Evolutionary conservation across 441 rosid genomes (phyloP).

Genomic region (Aquilaria agallochum): DNA sequence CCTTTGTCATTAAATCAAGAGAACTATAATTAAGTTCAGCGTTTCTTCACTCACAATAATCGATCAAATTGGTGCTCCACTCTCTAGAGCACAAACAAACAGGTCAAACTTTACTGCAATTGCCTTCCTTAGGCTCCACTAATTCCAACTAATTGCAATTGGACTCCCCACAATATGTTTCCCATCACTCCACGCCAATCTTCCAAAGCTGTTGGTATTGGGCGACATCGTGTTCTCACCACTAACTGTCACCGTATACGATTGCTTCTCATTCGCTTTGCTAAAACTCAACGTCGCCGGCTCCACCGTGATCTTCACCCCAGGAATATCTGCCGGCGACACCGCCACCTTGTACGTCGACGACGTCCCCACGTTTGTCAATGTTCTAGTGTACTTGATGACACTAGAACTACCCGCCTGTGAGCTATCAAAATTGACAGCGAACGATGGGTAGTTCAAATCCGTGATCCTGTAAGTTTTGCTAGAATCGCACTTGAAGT

Average conservation of each 20-base stretch:
- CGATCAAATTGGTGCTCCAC: too few relatives aligned
- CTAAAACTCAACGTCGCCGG: slow-evolving; percentile 58
- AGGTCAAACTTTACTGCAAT: background rate
- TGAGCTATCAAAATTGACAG: slow-evolving; percentile 31
- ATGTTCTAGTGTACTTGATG: slow-evolving; percentile 51
- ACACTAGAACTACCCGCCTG: slow-evolving; percentile 13
- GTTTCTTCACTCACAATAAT: too few relatives aligned
- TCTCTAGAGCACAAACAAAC: too few relatives aligned
- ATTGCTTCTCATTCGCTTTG: slow-evolving; percentile 53
- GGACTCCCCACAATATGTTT: slow-evolving; percentile 70
- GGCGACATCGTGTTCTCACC: slow-evolving; percentile 32
- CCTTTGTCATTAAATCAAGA: too few relatives aligned
- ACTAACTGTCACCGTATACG: slow-evolving; percentile 61
- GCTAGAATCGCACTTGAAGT: slow-evolving; percentile 38
- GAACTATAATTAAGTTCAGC: too few relatives aligned
- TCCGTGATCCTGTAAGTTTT: slow-evolving; percentile 40
- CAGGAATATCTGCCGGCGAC: slow-evolving; percentile 21
- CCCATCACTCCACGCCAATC: slow-evolving; percentile 80
- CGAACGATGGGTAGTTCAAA: slow-evolving; percentile 65
- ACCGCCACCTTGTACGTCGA: slow-evolving; percentile 57
- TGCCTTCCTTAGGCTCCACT: slow-evolving; percentile 7
- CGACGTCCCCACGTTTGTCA: slow-evolving; percentile 53
- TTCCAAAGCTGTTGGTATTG: slow-evolving; percentile 41
- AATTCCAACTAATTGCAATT: slow-evolving; percentile 70
- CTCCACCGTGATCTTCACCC: slow-evolving; percentile 53